Evolutionary conservation across 1,284 basidiomycete genomes (phyloP).

Genomic region (Heterobasidion occidentale): DNA sequence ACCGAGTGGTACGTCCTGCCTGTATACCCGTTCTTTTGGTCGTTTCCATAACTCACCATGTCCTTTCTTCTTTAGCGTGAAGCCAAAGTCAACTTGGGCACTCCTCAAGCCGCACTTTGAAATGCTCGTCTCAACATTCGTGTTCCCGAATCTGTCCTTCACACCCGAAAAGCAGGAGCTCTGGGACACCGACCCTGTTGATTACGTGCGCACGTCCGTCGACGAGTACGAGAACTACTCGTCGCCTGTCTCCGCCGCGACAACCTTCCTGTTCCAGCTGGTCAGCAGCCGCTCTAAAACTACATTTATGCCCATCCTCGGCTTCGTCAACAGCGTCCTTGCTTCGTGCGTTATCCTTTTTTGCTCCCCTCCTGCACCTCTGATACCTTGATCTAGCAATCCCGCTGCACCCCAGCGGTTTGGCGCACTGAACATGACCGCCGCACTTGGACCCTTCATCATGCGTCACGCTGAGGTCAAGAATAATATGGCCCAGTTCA

Average conservation of each 20-base stretch:
- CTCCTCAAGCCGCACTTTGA: constrained; percentile 79
- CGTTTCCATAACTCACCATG: constrained; percentile 1
- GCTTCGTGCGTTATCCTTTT: constrained; percentile 40
- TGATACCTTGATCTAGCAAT: constrained; percentile 26
- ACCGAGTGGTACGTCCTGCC: constrained; percentile 63
- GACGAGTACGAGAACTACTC: constrained; percentile 77
- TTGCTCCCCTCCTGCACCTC: neutral
- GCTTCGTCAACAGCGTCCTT: constrained; percentile 67
- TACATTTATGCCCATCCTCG: constrained; percentile 71
- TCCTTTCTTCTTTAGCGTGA: constrained; percentile 47
- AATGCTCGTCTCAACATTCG: constrained; percentile 65
- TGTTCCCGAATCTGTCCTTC: constrained; percentile 83
- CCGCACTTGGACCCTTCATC: constrained; percentile 67
- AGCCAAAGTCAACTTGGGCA: constrained; percentile 82
- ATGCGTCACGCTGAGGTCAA: constrained; percentile 77
- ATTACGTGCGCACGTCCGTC: constrained; percentile 66
- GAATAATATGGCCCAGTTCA: constrained; percentile 68
- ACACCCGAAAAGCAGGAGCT: constrained; percentile 55
- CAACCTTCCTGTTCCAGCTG: constrained; percentile 70
- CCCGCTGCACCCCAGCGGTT: constrained; percentile 61
- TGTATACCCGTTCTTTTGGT: neutral
- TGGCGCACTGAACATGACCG: constrained; percentile 77
- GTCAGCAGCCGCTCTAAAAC: constrained; percentile 72
- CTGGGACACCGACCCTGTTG: constrained; percentile 74
- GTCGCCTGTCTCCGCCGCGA: constrained; percentile 70